Base-by-base conservation (phyloP, 345 rosid genomes). In the Pistacia vera region DNA sequence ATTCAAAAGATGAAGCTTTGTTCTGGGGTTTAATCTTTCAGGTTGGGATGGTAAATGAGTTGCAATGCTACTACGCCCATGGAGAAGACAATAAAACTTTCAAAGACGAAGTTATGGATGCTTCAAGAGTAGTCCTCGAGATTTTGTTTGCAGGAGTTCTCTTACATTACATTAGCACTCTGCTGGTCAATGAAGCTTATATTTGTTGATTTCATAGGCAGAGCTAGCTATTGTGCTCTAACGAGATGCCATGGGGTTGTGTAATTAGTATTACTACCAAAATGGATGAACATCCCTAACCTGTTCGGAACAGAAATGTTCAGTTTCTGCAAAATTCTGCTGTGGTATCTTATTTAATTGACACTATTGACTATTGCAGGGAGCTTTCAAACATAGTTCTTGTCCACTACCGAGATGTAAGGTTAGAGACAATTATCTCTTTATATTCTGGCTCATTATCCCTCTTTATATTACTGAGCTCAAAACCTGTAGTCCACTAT, bases 61-160 rank as follows among this genome's bases (percentile, higher is more conserved):
- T 95, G 73, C 98, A 95, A 71, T 95, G 98, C 86, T 94, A 95
- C 84, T 95, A 95, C 84, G 98, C 98, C 25, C 98, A 92, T 30
- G 33, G 33, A 30, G 33, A 30, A 30, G 33, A 30, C 33, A 30
- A 30, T 30, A 2, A 30, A 30, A 30, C 70, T 96, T 96, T 81
- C 99, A 93, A 77, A 90, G 99, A 64, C 92, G 99, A 84, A 90
- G 97, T 75, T 96, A 96, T 96, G 99, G 98, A 81, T 92, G 97
- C 99, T 96, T 80, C 97, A 93, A 77, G 95, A 96, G 99, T 96
- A 84, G 99, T 88, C 72, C 52, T 41, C 30, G 35, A 44, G 16
- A 74, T 65, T 65, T 80, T 95, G 33, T 30, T 30, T 2, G 3
- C 33, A 1, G 33, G 33, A 1, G 33, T 30, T 30, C 33, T 1